Evolutionary conservation across 768 basidiomycete genomes (phyloP).

Genomic region (Leccinellum albellum): DNA sequence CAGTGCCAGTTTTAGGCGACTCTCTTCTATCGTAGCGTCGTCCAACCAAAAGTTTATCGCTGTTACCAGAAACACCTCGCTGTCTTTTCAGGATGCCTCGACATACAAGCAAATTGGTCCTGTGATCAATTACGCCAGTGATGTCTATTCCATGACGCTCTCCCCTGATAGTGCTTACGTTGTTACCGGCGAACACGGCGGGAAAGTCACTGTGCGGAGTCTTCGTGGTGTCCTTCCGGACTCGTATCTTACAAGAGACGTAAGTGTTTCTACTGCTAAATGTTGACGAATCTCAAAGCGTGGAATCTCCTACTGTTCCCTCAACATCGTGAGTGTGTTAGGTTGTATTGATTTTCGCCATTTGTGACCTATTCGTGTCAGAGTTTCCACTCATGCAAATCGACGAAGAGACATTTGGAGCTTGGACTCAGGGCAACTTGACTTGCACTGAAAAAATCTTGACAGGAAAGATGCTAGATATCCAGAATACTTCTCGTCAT

Average conservation of each 20-base stretch:
- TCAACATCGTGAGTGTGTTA: neutral
- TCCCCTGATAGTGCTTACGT: neutral
- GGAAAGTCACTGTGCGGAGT: neutral
- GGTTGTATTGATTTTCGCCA: neutral
- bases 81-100: neutral
- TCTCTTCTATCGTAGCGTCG: neutral
- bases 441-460: neutral
- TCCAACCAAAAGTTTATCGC: neutral
- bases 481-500: neutral
- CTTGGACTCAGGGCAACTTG: neutral
- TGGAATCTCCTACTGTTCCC: too few species aligned
- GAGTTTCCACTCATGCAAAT: neutral
- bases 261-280: neutral
- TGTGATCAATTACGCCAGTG: neutral
- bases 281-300: neutral
- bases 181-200: neutral
- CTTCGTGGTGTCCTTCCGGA: neutral
- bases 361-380: neutral
- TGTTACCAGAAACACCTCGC: neutral
- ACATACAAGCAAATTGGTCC: neutral
- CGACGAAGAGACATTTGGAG: neutral
- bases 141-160: neutral
- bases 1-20: too few species aligned
- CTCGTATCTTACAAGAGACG: neutral
- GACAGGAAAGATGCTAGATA: neutral